Evolutionary conservation across 73 alveolate genomes (phyloP).

Genomic region (Tetrahymena thermophila): DNA sequence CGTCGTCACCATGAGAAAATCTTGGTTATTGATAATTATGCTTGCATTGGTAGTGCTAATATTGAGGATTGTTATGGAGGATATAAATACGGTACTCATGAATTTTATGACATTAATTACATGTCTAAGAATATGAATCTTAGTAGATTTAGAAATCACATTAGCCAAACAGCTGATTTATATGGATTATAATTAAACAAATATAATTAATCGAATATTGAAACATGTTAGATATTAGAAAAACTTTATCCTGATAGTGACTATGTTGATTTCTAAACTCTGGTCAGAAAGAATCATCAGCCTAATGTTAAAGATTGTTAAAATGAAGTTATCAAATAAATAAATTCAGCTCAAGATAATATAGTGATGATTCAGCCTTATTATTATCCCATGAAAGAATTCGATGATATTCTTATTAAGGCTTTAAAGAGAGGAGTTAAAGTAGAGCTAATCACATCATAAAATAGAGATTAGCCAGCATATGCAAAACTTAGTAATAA

Average conservation of each 20-base stretch:
- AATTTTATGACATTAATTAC: conserved; percentile 38
- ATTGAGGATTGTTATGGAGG: conserved; percentile 40
- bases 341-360: conserved; percentile 10
- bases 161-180: conserved; percentile 12
- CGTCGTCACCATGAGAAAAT: conserved; percentile 46
- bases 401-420: conserved; percentile 18
- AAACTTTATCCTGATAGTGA: background rate
- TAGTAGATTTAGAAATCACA: conserved; percentile 7
- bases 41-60: conserved; percentile 47
- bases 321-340: conserved; percentile 14
- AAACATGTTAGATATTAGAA: background rate
- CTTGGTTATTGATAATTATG: conserved; percentile 37
- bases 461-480: conserved; percentile 45
- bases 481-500: conserved; percentile 16
- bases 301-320: conserved; percentile 24
- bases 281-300: background rate
- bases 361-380: conserved; percentile 40
- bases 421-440: conserved; percentile 50
- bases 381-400: conserved; percentile 25
- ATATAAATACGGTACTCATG: conserved; percentile 17
- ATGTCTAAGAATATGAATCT: background rate
- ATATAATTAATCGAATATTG: background rate
- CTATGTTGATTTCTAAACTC: background rate
- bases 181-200: conserved; percentile 17
- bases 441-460: conserved; percentile 36